phyloP scores from a whole-genome alignment of 2,329 filamentous ascomycete species.

The Sphaceloma murrayae region DNA sequence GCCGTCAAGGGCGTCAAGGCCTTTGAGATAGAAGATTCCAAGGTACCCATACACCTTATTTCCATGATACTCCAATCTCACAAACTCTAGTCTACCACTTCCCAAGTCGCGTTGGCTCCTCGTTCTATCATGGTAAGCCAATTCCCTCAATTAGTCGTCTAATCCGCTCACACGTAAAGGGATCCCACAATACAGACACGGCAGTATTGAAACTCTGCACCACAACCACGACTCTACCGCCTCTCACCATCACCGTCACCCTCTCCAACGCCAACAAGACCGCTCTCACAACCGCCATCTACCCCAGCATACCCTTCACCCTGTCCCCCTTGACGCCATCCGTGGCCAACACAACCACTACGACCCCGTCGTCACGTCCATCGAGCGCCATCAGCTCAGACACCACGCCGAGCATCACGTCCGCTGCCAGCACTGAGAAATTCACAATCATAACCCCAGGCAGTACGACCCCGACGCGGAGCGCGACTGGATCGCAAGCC shows the following conservation, averaged over 20 bases:
- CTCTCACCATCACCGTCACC: slow-evolving; percentile 2
- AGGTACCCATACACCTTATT: no score
- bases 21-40: no score
- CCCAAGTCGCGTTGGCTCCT: no score
- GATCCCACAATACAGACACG: not conserved
- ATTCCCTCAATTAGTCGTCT: no score
- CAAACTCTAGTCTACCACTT: no score
- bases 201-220: not conserved
- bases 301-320: not conserved
- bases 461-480: no score
- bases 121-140: no score
- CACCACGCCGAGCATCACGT: not conserved
- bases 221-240: slow-evolving; percentile 8
- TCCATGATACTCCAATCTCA: no score
- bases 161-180: not conserved
- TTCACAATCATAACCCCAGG: no score
- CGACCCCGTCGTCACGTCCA: not conserved
- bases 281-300: not conserved
- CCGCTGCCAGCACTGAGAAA: not conserved
- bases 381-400: not conserved
- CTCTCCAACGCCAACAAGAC: not conserved
- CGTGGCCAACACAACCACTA: not conserved
- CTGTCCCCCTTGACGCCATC: not conserved
- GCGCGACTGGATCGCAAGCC: no score
- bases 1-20: no score